A percentile compares a stretch with the other conserved stretches of the same genome.
phyloP scores from a whole-genome alignment of 2,329 filamentous ascomycete genomes.

The Blastomyces parvus region DNA sequence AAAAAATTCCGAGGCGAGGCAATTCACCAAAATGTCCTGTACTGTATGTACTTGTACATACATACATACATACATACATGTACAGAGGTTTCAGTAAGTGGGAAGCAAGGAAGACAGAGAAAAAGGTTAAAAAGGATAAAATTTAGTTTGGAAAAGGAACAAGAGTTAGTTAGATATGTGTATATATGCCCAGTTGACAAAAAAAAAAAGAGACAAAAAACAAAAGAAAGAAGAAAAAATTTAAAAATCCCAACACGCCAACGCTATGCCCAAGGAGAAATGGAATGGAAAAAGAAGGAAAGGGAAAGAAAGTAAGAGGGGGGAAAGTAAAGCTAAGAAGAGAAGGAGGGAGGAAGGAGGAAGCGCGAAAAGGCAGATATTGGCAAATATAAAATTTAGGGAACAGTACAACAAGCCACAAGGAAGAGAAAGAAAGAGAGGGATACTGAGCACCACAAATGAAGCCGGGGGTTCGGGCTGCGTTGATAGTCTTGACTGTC shows the following conservation, averaged over 20 bases:
- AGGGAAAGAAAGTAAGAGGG: background rate
- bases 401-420: background rate
- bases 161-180: constrained; percentile 2
- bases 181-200: constrained; percentile 7
- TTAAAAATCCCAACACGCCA: constrained; percentile 8
- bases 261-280: constrained; percentile 11
- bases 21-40: no score
- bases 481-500: background rate
- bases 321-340: constrained; percentile 3
- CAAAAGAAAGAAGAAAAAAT: background rate
- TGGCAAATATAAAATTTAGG: background rate
- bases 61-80: no score
- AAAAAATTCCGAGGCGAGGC: no score
- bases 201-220: background rate
- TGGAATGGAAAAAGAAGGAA: background rate
- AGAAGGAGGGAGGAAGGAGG: background rate
- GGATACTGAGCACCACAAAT: background rate
- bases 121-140: constrained; percentile 5
- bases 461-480: background rate
- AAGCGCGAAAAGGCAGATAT: background rate
- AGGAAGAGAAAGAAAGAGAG: background rate
- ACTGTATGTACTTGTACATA: no score
- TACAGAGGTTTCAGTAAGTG: no score
- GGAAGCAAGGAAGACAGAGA: no score
- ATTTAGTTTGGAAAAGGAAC: background rate